A percentile compares a stretch with the other conserved stretches of the same genome.
These are phyloP conservation scores for Ceratocystis eucalypticola DNA, from an alignment of 2,329 filamentous ascomycete species.

Conservation along the genomic window DNA sequence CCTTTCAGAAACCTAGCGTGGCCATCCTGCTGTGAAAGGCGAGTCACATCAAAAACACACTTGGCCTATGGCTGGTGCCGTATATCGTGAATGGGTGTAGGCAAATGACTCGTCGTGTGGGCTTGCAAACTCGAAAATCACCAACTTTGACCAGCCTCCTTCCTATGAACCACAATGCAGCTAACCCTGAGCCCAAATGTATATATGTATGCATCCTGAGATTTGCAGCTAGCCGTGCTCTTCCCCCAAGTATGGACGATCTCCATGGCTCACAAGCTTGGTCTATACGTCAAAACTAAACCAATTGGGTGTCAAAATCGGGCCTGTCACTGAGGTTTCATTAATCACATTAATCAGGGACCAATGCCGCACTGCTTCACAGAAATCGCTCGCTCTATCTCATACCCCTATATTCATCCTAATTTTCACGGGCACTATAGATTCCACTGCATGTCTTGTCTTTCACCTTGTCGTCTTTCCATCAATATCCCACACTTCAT, in stretches of 20 bases:
- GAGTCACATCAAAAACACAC: neutral
- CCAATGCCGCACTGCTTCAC: neutral
- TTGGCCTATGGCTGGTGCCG: neutral
- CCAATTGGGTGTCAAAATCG: neutral
- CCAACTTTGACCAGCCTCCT: neutral
- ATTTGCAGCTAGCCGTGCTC: neutral
- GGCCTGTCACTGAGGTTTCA: neutral
- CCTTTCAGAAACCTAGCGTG: neutral
- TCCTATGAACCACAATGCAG: neutral
- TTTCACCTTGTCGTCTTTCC: neutral
- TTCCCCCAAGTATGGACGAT: neutral
- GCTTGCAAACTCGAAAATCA: neutral
- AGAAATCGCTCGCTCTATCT: neutral
- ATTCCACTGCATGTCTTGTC: slow-evolving; percentile 1
- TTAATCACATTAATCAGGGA: neutral
- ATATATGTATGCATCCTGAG: neutral
- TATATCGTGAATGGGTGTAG: neutral
- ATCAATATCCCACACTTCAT: neutral
- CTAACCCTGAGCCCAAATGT: neutral
- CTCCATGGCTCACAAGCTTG: neutral
- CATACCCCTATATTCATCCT: neutral
- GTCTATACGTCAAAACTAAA: neutral
- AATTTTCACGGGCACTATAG: neutral
- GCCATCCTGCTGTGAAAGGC: neutral
- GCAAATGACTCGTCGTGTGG: neutral